Conservation (phyloP, 2,329 filamentous ascomycete species). For the Colletotrichum somersetense region DNA sequence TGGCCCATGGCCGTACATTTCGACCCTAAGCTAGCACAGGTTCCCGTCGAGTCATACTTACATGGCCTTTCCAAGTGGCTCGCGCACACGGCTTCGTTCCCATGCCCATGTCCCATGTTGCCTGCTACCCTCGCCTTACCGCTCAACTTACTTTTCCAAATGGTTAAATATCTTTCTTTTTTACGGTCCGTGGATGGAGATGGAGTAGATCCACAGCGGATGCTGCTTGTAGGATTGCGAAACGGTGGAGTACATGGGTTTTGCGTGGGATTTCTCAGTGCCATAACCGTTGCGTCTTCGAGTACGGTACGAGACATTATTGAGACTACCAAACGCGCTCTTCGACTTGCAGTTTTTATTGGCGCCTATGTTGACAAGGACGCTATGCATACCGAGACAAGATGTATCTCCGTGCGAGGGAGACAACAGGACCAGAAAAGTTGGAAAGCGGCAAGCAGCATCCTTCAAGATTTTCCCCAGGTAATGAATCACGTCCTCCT, state of each 20-base stretch:
- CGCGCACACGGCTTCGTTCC: background rate
- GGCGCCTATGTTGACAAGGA: conserved; percentile 54
- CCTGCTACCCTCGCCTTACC: conserved; percentile 10
- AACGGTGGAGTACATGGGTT: conserved; percentile 47
- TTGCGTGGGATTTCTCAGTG: conserved; percentile 56
- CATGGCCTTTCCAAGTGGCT: conserved; percentile 4
- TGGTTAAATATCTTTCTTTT: conserved; percentile 9
- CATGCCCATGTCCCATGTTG: background rate
- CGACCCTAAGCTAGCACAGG: background rate
- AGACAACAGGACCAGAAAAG: background rate
- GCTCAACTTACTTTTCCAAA: conserved; percentile 20
- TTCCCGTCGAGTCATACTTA: conserved; percentile 2
- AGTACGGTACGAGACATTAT: conserved; percentile 47
- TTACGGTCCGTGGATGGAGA: background rate
- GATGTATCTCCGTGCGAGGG: background rate
- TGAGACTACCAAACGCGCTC: conserved; percentile 51
- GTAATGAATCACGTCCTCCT: background rate
- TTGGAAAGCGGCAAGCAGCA: background rate
- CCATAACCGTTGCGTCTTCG: conserved; percentile 52
- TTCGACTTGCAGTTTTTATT: conserved; percentile 55
- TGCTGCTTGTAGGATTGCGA: background rate
- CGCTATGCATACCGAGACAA: conserved; percentile 47
- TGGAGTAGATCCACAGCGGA: background rate
- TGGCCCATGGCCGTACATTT: background rate
- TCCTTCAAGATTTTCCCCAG: background rate